Percentiles rank a stretch among this genome's conserved stretches.
Evolutionary conservation across 2,329 filamentous ascomycete species (phyloP).

Genomic region (Rutstroemia sp.): DNA sequence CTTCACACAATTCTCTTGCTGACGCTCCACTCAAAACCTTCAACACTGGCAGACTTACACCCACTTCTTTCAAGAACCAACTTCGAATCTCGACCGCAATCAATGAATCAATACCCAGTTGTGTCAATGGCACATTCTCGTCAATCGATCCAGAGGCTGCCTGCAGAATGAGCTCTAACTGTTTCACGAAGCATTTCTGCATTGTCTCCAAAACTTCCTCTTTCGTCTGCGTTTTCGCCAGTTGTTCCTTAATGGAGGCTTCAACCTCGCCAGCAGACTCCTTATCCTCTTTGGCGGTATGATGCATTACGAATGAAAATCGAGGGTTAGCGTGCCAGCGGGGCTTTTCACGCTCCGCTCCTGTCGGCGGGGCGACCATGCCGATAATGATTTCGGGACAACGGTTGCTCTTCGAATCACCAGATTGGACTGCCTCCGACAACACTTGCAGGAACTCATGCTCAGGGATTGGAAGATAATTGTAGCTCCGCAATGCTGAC

Average conservation of each 20-base stretch:
- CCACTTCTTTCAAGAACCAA: slow-evolving; percentile 38
- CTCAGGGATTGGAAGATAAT: slow-evolving; percentile 25
- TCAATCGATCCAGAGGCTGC: background rate
- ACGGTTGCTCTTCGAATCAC: slow-evolving; percentile 8
- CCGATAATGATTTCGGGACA: slow-evolving; percentile 7
- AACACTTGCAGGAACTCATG: slow-evolving; percentile 36
- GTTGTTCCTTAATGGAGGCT: background rate
- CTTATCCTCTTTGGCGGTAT: background rate
- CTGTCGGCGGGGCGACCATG: background rate
- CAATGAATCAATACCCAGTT: slow-evolving; percentile 40
- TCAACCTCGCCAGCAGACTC: background rate
- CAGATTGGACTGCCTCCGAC: slow-evolving; percentile 35
- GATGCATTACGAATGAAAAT: background rate
- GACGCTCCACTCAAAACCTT: slow-evolving; percentile 6
- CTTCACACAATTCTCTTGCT: background rate
- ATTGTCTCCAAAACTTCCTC: background rate
- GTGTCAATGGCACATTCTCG: background rate
- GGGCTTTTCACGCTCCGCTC: background rate
- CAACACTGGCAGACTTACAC: slow-evolving; percentile 30
- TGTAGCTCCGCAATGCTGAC: background rate
- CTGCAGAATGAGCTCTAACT: slow-evolving; percentile 4
- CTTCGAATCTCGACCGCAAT: slow-evolving; percentile 43
- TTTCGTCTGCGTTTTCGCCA: slow-evolving; percentile 3
- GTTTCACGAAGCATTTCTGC: background rate
- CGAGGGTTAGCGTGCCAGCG: background rate